Base-by-base conservation (phyloP, 2,329 filamentous ascomycete genomes). In the Aspergillus transmontanensis region DNA sequence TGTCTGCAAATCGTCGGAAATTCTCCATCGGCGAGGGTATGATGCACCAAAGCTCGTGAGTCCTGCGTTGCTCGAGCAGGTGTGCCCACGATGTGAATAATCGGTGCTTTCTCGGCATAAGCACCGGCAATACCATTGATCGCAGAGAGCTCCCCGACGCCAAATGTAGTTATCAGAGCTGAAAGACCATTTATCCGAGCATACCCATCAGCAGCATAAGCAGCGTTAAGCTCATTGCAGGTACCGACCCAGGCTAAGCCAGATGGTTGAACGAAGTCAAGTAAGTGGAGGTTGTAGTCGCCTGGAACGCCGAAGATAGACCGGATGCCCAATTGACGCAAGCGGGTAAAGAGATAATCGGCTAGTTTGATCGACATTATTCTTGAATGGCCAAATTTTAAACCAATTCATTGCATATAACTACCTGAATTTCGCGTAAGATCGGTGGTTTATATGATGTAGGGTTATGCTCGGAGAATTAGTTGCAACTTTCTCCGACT, bases 151-250 rank as follows among this genome's bases (percentile, higher is more conserved):
- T 85, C 83, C 14, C 83, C 90, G 5, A 92, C 90, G 59, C 90
- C 91, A 66, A 68, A 65, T 14, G 68, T 68, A 26, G 66, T 74
- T 6, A 75, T 62, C 19, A 73, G 14, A 2, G 72, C 70, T 7
- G 69, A 69, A 4, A 70, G 30, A 2, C 71, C 72, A 28, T 73
- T 73, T n/a, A 73, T 68, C 7, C 72, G 71, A 12, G 68, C 66
- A 56, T 74, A 74, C 19, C 70, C 72, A 66, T 74, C 72, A 9
- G 72, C 71, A 11, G 72, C 70, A 51, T 74, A 74, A 1, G 88
- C 87, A 51, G 89, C 89, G 72, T 92, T 91, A 62, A 92, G 84
- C 75, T 92, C 89, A 72, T 92, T 92, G 67, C 87, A 87, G 73
- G 89, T 91, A 61, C 79, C 80, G 43, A 90, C 86, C 88, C 88